phyloP scores from a whole-genome alignment of 768 basidiomycete genomes.

The Lepiota venenata region DNA sequence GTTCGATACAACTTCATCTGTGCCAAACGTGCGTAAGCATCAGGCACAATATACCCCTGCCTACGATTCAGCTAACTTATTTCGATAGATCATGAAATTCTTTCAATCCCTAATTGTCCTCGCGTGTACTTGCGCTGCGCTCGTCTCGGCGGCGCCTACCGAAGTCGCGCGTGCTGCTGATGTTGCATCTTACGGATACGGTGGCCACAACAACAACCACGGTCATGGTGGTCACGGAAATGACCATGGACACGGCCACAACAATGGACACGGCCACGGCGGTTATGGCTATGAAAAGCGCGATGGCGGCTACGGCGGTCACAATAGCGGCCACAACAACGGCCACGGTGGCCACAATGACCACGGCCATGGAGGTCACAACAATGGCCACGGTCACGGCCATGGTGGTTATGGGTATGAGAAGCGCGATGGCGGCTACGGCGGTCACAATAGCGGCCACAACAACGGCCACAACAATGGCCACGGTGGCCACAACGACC shows the following conservation, averaged over 20 bases:
- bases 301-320: background rate
- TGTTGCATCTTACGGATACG: background rate
- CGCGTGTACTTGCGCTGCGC: background rate
- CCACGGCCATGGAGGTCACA: background rate
- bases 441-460: background rate
- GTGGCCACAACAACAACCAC: background rate
- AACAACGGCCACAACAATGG: background rate
- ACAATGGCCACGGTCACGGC: background rate
- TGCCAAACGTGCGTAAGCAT: background rate
- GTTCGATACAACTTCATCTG: background rate
- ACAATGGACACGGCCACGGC: background rate
- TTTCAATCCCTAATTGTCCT: constrained; percentile 2
- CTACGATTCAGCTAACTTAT: background rate
- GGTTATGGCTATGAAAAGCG: too few relatives aligned
- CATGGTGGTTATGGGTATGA: too few relatives aligned
- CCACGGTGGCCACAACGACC: background rate
- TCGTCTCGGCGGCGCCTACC: constrained; percentile 5
- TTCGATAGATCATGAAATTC: constrained; percentile 6
- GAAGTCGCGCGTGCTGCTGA: background rate
- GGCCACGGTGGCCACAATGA: background rate
- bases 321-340: too few relatives aligned
- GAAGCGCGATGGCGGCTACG: background rate
- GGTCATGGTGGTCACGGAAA: background rate
- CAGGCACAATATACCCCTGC: background rate
- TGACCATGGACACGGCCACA: background rate